phyloP scores from a whole-genome alignment of 805 yeast genomes.

The Candida multigemmis region DNA sequence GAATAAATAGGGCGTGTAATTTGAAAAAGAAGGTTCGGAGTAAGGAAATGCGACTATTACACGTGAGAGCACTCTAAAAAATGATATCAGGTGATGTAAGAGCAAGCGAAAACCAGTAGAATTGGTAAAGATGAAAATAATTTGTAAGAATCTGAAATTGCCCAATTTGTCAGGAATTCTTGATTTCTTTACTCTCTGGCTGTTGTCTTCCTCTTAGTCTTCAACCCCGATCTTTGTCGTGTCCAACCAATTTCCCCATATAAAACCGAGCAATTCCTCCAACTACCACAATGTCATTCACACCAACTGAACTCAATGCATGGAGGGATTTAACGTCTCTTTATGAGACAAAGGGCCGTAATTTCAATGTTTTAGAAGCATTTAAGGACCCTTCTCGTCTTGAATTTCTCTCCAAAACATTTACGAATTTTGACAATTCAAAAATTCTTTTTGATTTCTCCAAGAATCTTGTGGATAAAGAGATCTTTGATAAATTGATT shows the following conservation, averaged over 20 bases:
- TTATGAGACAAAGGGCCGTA: constrained; percentile 63
- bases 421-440: constrained; percentile 79
- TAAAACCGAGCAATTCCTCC: too few relatives aligned
- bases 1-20: not conserved
- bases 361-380: constrained; percentile 66
- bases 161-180: not conserved
- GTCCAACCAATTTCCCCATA: constrained; percentile 6
- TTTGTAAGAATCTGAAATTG: too few relatives aligned
- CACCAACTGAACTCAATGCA: constrained; percentile 68
- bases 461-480: constrained; percentile 87
- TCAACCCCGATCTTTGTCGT: not conserved
- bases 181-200: not conserved
- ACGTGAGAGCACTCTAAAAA: too few relatives aligned
- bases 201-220: not conserved
- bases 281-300: constrained; percentile 23
- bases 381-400: constrained; percentile 74
- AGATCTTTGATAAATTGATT: constrained; percentile 57
- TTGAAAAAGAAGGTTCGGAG: not conserved
- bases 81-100: too few relatives aligned
- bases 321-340: constrained; percentile 72
- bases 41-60: too few relatives aligned
- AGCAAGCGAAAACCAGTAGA: too few relatives aligned
- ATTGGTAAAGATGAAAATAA: too few relatives aligned
- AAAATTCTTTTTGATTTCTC: constrained; percentile 91
- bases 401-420: constrained; percentile 65